Evolutionary conservation across 2,329 filamentous ascomycete species (phyloP).

Genomic region (Huntiella omanensis): DNA sequence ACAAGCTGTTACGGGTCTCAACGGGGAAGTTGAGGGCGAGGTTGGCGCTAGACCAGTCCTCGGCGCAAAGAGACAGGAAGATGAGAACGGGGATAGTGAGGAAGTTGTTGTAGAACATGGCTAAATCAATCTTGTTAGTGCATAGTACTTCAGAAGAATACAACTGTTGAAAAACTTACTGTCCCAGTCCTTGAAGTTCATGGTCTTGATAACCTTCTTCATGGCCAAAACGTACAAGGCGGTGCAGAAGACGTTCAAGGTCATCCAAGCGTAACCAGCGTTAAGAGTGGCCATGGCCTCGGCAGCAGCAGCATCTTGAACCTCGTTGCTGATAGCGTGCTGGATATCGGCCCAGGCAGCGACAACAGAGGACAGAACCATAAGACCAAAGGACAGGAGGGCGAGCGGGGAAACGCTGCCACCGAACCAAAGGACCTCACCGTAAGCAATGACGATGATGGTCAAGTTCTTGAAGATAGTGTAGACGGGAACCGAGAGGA

Average conservation of each 20-base stretch:
- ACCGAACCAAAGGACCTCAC: slow-evolving; percentile 95
- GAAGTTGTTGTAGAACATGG: slow-evolving; percentile 99
- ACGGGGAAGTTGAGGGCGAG: slow-evolving; percentile 71
- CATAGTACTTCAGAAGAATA: slow-evolving; percentile 14
- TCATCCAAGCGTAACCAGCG: slow-evolving; percentile 93
- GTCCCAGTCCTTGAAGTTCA: slow-evolving; percentile 99
- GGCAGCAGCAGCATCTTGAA: slow-evolving; percentile 39
- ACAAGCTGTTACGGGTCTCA: slow-evolving; percentile 59
- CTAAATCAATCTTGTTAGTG: slow-evolving; percentile 27
- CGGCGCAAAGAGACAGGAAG: slow-evolving; percentile 58
- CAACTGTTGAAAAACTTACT: slow-evolving; percentile 41
- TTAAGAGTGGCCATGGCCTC: slow-evolving; percentile 76
- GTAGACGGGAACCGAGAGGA: slow-evolving; percentile 92
- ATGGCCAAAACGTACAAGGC: slow-evolving; percentile 79
- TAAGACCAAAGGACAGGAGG: slow-evolving; percentile 84
- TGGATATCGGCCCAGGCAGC: slow-evolving; percentile 96
- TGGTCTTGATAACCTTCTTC: slow-evolving; percentile 98
- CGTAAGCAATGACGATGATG: slow-evolving; percentile 95
- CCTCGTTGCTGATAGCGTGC: slow-evolving; percentile 52
- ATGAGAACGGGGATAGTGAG: slow-evolving; percentile 87
- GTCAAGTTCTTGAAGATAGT: slow-evolving; percentile 99
- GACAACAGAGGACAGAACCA: slow-evolving; percentile 87
- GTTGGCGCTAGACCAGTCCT: slow-evolving; percentile 85
- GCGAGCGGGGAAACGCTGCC: slow-evolving; percentile 75
- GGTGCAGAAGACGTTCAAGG: slow-evolving; percentile 87